phyloP scores from a whole-genome alignment of 75 land plant species.

The Adiantum capillusveneris region DNA sequence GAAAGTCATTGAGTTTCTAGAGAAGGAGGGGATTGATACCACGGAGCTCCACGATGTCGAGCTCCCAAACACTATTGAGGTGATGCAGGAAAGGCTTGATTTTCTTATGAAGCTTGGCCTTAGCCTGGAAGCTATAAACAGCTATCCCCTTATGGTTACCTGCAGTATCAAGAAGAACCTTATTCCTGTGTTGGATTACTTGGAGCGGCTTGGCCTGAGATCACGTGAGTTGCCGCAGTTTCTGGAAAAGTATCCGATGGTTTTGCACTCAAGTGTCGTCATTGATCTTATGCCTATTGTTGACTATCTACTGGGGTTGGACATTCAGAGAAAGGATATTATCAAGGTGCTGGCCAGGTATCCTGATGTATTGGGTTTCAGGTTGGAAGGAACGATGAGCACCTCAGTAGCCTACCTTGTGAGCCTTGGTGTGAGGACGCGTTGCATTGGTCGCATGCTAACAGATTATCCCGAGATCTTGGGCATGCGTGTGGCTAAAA shows the following conservation, averaged over 20 bases:
- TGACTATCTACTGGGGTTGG: conserved; percentile 66
- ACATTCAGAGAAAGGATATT: conserved; percentile 49
- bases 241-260: conserved; percentile 65
- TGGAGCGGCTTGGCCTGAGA: conserved; percentile 60
- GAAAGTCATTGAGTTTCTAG: conserved; percentile 35
- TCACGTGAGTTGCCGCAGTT: conserved; percentile 45
- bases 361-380: conserved; percentile 81
- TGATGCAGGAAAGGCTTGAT: conserved; percentile 73
- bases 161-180: conserved; percentile 92
- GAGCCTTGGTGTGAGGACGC: conserved; percentile 70
- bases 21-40: conserved; percentile 50
- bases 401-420: conserved; percentile 79
- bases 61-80: conserved; percentile 63
- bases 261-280: conserved; percentile 74
- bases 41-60: conserved; percentile 69
- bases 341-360: conserved; percentile 64
- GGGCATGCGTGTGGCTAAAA: conserved; percentile 76
- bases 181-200: conserved; percentile 76
- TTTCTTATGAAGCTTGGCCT: conserved; percentile 72
- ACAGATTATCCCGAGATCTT: conserved; percentile 73
- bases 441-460: conserved; percentile 55
- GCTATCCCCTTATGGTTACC: conserved; percentile 68
- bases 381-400: conserved; percentile 85
- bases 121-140: conserved; percentile 57
- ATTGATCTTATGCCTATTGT: conserved; percentile 69